These are phyloP conservation scores for Yarrowia osloensis DNA, from an alignment of 805 yeast genomes.

Conservation along the genomic window DNA sequence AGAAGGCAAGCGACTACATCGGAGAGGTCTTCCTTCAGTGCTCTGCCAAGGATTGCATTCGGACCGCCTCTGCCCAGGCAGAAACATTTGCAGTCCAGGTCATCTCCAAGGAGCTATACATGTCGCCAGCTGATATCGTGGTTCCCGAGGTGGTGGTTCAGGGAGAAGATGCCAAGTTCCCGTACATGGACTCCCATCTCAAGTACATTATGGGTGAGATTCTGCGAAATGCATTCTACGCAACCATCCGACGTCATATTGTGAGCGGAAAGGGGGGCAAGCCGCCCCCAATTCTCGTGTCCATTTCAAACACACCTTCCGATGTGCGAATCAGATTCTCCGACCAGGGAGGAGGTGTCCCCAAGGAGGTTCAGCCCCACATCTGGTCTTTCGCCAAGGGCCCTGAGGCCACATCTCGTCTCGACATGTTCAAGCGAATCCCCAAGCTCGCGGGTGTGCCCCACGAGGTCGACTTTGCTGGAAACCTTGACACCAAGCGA, in stretches of 20 bases:
- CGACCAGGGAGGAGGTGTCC: slow-evolving; percentile 89
- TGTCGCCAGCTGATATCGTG: slow-evolving; percentile 71
- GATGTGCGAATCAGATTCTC: slow-evolving; percentile 75
- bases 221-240: slow-evolving; percentile 79
- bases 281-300: slow-evolving; percentile 64
- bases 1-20: slow-evolving; percentile 40
- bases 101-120: slow-evolving; percentile 68
- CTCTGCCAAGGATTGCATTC: slow-evolving; percentile 67
- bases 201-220: slow-evolving; percentile 87
- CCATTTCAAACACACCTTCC: slow-evolving; percentile 65
- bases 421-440: slow-evolving; percentile 39
- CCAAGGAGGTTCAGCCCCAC: slow-evolving; percentile 56
- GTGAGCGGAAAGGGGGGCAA: slow-evolving; percentile 31
- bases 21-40: slow-evolving; percentile 85
- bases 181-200: slow-evolving; percentile 82
- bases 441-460: slow-evolving; percentile 42
- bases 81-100: slow-evolving; percentile 68
- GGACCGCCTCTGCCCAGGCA: slow-evolving; percentile 56
- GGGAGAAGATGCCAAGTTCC: slow-evolving; percentile 69
- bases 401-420: slow-evolving; percentile 37
- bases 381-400: slow-evolving; percentile 81
- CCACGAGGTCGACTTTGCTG: slow-evolving; percentile 38
- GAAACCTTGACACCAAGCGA: slow-evolving; percentile 15
- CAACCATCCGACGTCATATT: slow-evolving; percentile 60
- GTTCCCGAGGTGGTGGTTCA: slow-evolving; percentile 79